Evolutionary conservation across 306 rosid species (phyloP), one percentile per base, ranked within the genome.

Genomic region (Cotoneaster glaucophyllus): DNA sequence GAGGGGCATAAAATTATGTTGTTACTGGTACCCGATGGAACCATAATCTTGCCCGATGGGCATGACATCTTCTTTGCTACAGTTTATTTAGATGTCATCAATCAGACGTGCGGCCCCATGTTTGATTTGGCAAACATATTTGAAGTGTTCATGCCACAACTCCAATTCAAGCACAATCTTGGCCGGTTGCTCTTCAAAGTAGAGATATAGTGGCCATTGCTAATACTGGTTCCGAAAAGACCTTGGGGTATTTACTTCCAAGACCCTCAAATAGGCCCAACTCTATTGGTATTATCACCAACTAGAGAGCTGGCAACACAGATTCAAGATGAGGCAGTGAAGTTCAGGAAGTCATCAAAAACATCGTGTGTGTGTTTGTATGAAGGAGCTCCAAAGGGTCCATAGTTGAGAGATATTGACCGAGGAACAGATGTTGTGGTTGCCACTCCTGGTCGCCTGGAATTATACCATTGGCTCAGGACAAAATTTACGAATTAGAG

Each of bases 311-410:
- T 96, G 84, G 99, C 99, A 32, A 96, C 98, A 34, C 99, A 96
- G 85, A 96, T 96, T 75, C 97, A 89, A 82, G 98, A 88, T 48
- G 99, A 96, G 88, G 99, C 99, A 69, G 88, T 92, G 86, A 96
- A 96, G 90, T 96, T 96, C 31, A 91, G 91, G 59, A 90, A 85
- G 82, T 88, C 99, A 50, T 92, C 99, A 2, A 90, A 89, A 78
- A 79, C 90, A 81, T 80, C 97, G 64, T 93, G 97, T 82, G 91
- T 78, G 99, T 96, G 99, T 83, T 85, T 96, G 80, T 96, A 96
- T 75, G 99, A 98, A 69, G 99, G 99, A 72, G 99, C 99, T 63
- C 99, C 99, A 28, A 96, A 96, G 88, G 99, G 97, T 78, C 99
- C 98, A 57, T 98, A 96, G 78, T 82, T 96, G 81, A 96, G 93